These are phyloP conservation scores for Agapanthus africanus DNA, from an alignment of 106 monocot genomes.

Conservation along the genomic window DNA sequence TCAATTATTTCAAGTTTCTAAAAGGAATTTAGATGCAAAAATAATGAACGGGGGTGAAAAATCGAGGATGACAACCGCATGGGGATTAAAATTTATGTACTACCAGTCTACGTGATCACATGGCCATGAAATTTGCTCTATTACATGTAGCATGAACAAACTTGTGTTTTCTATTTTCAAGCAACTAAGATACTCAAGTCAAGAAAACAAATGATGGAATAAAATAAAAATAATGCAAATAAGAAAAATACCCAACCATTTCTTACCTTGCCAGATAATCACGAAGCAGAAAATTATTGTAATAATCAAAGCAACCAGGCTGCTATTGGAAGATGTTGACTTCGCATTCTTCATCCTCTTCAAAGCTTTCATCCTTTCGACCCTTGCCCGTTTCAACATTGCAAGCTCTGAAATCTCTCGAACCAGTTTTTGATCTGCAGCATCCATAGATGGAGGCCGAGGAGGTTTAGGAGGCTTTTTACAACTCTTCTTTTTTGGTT, in stretches of 20 bases:
- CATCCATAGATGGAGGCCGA: slow-evolving; percentile 26
- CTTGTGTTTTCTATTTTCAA: too few relatives aligned
- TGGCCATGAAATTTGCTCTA: too few relatives aligned
- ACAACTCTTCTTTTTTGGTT: slow-evolving; percentile 42
- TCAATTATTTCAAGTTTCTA: too few relatives aligned
- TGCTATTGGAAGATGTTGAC: slow-evolving; percentile 20
- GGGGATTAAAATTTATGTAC: too few relatives aligned
- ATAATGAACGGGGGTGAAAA: too few relatives aligned
- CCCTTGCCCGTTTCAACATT: slow-evolving; percentile 43
- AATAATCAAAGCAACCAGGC: slow-evolving; percentile 35
- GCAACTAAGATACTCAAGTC: too few relatives aligned
- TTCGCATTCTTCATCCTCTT: slow-evolving; percentile 65
- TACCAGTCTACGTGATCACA: too few relatives aligned
- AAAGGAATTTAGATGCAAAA: too few relatives aligned
- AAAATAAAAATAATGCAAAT: background rate
- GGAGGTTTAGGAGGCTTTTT: slow-evolving; percentile 76
- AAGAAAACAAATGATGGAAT: too few relatives aligned
- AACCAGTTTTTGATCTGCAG: slow-evolving; percentile 43
- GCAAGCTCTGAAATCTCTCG: slow-evolving; percentile 54
- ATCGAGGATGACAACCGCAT: too few relatives aligned
- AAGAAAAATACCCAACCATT: background rate
- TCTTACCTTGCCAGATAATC: slow-evolving; percentile 73
- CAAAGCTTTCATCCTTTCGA: slow-evolving; percentile 57
- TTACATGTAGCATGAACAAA: too few relatives aligned
- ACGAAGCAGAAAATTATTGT: slow-evolving; percentile 62